Conservation (phyloP, 2,329 filamentous ascomycete genomes). For the Bertia moriformis region DNA sequence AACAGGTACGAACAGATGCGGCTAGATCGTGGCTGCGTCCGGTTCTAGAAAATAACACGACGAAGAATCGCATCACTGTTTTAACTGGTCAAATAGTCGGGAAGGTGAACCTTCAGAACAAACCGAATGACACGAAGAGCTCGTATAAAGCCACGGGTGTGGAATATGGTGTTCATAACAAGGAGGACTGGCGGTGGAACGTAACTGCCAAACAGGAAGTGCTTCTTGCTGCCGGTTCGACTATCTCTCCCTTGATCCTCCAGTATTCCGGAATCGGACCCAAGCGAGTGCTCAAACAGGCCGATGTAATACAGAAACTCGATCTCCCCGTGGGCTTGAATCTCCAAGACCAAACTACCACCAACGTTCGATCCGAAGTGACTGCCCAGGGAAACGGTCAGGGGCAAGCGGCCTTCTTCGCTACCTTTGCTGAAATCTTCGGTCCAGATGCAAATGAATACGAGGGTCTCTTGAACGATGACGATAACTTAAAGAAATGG, state of each 20-base stretch:
- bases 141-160: neutral
- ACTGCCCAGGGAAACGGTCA: constrained; percentile 8
- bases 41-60: constrained; percentile 8
- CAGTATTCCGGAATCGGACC: constrained; percentile 13
- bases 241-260: constrained; percentile 10
- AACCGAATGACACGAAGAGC: neutral
- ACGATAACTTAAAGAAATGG: constrained; percentile 11
- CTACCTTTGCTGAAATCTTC: constrained; percentile 11
- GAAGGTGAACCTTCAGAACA: constrained; percentile 7
- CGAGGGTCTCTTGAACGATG: constrained; percentile 8
- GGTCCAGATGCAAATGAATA: constrained; percentile 7
- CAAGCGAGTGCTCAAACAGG: neutral
- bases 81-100: constrained; percentile 12
- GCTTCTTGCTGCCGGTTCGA: constrained; percentile 11
- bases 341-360: constrained; percentile 13
- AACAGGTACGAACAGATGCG: constrained; percentile 8
- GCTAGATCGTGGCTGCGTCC: constrained; percentile 12
- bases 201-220: constrained; percentile 10
- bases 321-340: constrained; percentile 13
- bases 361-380: constrained; percentile 6
- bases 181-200: constrained; percentile 9
- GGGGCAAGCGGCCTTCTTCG: constrained; percentile 12
- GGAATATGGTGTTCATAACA: neutral
- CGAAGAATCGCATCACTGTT: constrained; percentile 3
- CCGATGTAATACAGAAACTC: constrained; percentile 4